Conservation (phyloP, 495 filamentous ascomycete genomes). For the Penicillium paxilli region DNA sequence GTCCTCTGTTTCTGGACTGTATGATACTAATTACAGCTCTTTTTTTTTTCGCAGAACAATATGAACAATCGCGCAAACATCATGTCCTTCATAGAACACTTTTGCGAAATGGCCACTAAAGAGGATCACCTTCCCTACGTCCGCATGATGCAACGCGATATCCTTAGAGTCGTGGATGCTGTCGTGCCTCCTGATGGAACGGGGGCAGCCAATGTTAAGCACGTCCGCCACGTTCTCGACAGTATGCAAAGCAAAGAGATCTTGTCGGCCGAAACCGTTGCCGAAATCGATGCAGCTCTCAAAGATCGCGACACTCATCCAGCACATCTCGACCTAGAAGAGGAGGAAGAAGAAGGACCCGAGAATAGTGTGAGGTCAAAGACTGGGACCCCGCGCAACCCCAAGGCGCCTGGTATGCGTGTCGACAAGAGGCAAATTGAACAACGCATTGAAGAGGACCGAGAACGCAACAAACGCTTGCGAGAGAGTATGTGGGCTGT, state of each 20-base stretch:
- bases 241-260: slow-evolving; percentile 67
- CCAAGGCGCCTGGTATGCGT: slow-evolving; percentile 42
- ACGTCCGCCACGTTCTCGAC: slow-evolving; percentile 77
- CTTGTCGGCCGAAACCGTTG: slow-evolving; percentile 64
- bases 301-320: slow-evolving; percentile 65
- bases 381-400: slow-evolving; percentile 31
- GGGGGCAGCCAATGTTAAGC: slow-evolving; percentile 91
- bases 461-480: slow-evolving; percentile 88
- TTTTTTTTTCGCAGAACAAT: slow-evolving; percentile 58
- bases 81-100: slow-evolving; percentile 97
- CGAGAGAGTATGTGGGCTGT: slow-evolving; percentile 91
- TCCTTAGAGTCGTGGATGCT: slow-evolving; percentile 82
- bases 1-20: neutral
- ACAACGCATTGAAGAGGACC: slow-evolving; percentile 94
- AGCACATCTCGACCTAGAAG: slow-evolving; percentile 40
- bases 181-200: slow-evolving; percentile 80
- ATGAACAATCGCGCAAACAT: slow-evolving; percentile 99
- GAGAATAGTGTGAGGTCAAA: slow-evolving; percentile 29
- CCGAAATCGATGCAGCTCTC: slow-evolving; percentile 77
- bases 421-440: slow-evolving; percentile 87
- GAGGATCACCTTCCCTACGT: slow-evolving; percentile 77
- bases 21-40: neutral
- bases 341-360: slow-evolving; percentile 31
- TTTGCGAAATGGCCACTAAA: slow-evolving; percentile 80
- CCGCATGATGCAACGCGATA: slow-evolving; percentile 92